Conservation (phyloP, 1,284 basidiomycete genomes). For the Ganoderma leucocontextum region DNA sequence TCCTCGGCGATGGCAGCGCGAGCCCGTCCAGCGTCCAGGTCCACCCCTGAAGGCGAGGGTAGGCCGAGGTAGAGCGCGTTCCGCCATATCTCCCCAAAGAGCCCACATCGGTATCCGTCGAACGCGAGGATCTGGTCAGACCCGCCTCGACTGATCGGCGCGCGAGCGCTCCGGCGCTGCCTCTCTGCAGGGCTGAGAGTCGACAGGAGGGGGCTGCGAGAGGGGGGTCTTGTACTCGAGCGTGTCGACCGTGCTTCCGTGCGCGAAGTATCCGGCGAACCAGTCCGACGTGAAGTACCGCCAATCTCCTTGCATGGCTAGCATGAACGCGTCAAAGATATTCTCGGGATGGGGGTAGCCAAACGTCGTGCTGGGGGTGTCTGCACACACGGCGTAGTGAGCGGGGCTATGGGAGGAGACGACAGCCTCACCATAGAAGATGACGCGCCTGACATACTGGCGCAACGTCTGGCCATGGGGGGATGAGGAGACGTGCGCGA, state of each 20-base stretch:
- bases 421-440: slow-evolving; percentile 15
- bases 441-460: slow-evolving; percentile 16
- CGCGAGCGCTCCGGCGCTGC: not conserved
- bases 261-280: slow-evolving; percentile 27
- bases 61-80: slow-evolving; percentile 1
- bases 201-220: slow-evolving; percentile 8
- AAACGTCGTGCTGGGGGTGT: slow-evolving; percentile 4
- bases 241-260: slow-evolving; percentile 20
- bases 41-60: not conserved
- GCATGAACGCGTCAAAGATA: slow-evolving; percentile 22
- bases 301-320: not conserved
- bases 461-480: not conserved
- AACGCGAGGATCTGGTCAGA: slow-evolving; percentile 23
- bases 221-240: slow-evolving; percentile 13
- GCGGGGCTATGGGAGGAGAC: too few relatives aligned
- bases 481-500: slow-evolving; percentile 18
- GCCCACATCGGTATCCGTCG: slow-evolving; percentile 1
- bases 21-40: not conserved
- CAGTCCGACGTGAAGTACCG: slow-evolving; percentile 2
- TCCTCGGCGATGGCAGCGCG: not conserved
- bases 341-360: slow-evolving; percentile 16
- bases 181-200: slow-evolving; percentile 19
- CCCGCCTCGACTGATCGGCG: slow-evolving; percentile 8
- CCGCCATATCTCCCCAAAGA: slow-evolving; percentile 13
- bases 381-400: not conserved